A percentile compares a stretch with the other conserved stretches of the same genome.
Conservation (phyloP, 129 eudicot genomes). For the Silybum marianum region DNA sequence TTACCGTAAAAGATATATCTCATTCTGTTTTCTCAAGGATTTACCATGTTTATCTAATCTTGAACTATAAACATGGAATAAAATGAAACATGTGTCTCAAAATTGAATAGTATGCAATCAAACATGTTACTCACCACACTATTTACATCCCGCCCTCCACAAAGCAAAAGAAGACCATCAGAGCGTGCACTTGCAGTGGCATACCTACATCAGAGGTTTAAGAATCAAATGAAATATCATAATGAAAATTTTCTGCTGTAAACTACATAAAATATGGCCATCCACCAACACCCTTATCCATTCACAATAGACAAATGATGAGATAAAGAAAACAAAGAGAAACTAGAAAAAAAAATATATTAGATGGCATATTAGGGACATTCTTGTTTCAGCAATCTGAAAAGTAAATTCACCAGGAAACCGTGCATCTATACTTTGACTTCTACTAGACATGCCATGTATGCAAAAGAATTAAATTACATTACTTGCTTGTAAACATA, state of each 20-base stretch:
- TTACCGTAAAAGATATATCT: not conserved
- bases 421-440: not conserved
- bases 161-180: slow-evolving; percentile 95
- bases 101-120: not conserved
- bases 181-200: slow-evolving; percentile 99
- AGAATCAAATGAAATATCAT: slow-evolving; percentile 18
- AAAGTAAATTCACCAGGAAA: not conserved
- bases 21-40: not conserved
- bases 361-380: not conserved
- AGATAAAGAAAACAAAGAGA: not conserved
- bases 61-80: not conserved
- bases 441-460: not conserved
- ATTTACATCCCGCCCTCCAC: slow-evolving; percentile 98
- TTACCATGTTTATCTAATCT: not conserved
- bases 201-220: slow-evolving; percentile 55
- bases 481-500: not conserved
- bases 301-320: not conserved
- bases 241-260: not conserved
- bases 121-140: slow-evolving; percentile 68
- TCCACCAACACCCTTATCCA: not conserved
- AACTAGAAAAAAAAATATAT: not conserved
- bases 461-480: not conserved
- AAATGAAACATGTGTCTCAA: not conserved
- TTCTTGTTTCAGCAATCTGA: not conserved
- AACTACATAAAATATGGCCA: not conserved